A percentile compares a stretch with the other conserved stretches of the same genome.
Evolutionary conservation across 2,329 filamentous ascomycete genomes (phyloP).

Genomic region (Huntiella bhutanensis): DNA sequence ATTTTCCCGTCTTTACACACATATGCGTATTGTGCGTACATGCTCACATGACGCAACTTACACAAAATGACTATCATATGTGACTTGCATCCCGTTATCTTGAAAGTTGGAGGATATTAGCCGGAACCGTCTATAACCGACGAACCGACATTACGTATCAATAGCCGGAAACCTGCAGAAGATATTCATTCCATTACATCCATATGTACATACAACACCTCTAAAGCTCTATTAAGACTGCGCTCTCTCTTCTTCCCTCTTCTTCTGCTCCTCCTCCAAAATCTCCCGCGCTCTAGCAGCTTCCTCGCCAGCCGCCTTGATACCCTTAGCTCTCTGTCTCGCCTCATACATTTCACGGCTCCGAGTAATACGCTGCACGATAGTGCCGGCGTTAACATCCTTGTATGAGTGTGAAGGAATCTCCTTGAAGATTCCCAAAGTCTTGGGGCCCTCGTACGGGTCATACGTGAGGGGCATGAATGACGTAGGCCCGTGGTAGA

Average conservation of each 20-base stretch:
- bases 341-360: constrained; percentile 80
- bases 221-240: not conserved
- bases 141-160: no score
- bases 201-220: no score
- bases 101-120: no score
- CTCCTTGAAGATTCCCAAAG: constrained; percentile 67
- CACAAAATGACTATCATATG: no score
- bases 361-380: constrained; percentile 77
- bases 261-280: constrained; percentile 38
- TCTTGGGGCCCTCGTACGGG: constrained; percentile 63
- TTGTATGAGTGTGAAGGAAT: constrained; percentile 62
- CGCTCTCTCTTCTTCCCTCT: constrained; percentile 25
- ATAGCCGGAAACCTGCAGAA: no score
- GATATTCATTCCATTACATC: no score
- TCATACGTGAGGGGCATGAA: constrained; percentile 71
- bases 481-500: constrained; percentile 91
- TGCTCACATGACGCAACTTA: no score
- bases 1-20: no score
- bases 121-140: no score
- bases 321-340: constrained; percentile 71
- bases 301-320: constrained; percentile 63
- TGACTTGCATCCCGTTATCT: no score
- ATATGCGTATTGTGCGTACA: no score
- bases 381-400: constrained; percentile 78
- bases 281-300: constrained; percentile 42